A percentile compares a stretch with the other conserved stretches of the same genome.
Evolutionary conservation across 2,329 filamentous ascomycete species (phyloP).

Genomic region (Nemania diffusa): DNA sequence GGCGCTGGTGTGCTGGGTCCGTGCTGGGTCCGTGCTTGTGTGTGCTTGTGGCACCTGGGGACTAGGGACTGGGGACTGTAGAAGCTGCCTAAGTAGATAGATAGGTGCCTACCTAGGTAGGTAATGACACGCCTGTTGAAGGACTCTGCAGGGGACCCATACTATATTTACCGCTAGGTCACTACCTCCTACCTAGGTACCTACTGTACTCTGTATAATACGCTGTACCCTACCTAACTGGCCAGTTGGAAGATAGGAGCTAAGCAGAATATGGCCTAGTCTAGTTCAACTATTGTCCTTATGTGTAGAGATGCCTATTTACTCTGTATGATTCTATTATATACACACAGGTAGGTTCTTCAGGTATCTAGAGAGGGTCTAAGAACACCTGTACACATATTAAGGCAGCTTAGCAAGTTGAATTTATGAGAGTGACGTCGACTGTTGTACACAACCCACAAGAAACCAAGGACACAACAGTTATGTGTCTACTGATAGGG

Average conservation of each 20-base stretch:
- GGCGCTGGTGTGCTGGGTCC: conserved; percentile 13
- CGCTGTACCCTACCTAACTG: conserved; percentile 1
- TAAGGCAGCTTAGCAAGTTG: background rate
- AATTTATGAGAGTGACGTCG: conserved; percentile 18
- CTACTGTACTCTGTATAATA: no score
- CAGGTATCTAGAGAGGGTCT: no score
- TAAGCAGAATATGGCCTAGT: conserved; percentile 16
- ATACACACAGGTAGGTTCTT: no score
- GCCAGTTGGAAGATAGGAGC: background rate
- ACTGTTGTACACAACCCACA: background rate
- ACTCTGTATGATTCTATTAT: background rate
- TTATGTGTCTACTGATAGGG: conserved; percentile 3
- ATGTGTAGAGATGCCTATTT: background rate
- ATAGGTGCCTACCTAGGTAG: background rate
- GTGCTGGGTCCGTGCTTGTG: conserved; percentile 12
- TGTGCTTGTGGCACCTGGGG: background rate
- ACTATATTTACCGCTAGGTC: conserved; percentile 15
- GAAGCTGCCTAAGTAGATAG: no score
- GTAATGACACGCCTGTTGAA: conserved; percentile 3
- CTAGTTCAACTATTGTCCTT: background rate
- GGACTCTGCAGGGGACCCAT: conserved; percentile 15
- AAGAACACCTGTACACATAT: background rate
- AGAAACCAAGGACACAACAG: conserved; percentile 1
- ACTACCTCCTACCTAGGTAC: no score
- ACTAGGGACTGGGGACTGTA: background rate